phyloP scores from a whole-genome alignment of 2,329 filamentous ascomycete genomes.

The Penicillium hordei region DNA sequence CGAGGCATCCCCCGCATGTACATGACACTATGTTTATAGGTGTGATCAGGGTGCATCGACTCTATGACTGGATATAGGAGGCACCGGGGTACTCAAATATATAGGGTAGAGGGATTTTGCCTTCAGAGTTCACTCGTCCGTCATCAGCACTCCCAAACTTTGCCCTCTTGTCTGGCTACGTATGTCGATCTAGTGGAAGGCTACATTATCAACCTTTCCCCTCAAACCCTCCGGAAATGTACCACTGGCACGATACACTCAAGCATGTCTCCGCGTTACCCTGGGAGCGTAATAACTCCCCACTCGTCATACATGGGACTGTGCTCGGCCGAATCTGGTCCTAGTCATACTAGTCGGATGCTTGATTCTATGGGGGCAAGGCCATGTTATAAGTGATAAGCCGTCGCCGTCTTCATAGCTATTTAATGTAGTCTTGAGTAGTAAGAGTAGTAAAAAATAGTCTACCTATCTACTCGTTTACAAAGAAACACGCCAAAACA shows the following conservation, averaged over 20 bases:
- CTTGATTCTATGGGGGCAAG: background rate
- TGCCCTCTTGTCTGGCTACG: background rate
- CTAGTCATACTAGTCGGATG: background rate
- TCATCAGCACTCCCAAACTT: too few species aligned
- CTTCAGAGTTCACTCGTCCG: background rate
- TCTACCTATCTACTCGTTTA: background rate
- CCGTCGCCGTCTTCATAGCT: background rate
- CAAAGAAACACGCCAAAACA: constrained; percentile 2
- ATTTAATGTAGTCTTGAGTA: background rate
- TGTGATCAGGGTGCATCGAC: background rate
- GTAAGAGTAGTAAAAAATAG: background rate
- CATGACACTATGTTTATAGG: background rate
- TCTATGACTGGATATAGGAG: background rate
- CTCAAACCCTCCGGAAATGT: constrained; percentile 18
- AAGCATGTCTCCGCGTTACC: constrained; percentile 15
- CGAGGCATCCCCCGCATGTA: constrained; percentile 4
- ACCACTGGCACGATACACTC: constrained; percentile 9
- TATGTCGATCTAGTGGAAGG: background rate
- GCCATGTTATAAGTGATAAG: background rate
- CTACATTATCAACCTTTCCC: background rate
- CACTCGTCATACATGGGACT: constrained; percentile 16
- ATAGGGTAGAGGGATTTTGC: background rate
- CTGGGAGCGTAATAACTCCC: constrained; percentile 9
- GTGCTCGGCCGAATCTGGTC: background rate
- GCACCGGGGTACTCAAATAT: background rate